phyloP scores from a whole-genome alignment of 2,329 filamentous ascomycete species.

The Epicoccum sorghinum region DNA sequence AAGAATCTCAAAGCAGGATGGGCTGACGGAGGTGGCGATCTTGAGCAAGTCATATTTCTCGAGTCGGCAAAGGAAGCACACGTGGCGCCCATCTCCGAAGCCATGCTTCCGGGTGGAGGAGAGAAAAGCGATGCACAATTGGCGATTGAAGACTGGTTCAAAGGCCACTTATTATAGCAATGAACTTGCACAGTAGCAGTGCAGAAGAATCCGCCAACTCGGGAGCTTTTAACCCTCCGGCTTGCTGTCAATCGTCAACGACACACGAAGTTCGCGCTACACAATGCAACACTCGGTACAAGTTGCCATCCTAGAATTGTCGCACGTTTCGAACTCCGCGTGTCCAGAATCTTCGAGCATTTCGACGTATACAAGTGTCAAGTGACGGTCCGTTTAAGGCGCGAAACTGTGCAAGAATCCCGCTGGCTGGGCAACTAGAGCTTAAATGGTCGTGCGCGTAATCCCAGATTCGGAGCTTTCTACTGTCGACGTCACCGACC shows the following conservation, averaged over 20 bases:
- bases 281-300: too few species aligned
- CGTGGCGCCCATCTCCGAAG: slow-evolving; percentile 26
- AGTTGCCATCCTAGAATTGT: too few species aligned
- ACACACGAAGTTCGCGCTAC: neutral
- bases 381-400: neutral
- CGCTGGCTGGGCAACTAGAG: neutral
- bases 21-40: slow-evolving; percentile 22
- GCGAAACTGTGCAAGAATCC: slow-evolving; percentile 2
- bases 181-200: slow-evolving; percentile 2
- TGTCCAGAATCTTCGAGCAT: too few species aligned
- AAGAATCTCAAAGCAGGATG: slow-evolving; percentile 21
- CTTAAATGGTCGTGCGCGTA: too few species aligned
- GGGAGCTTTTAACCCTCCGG: slow-evolving; percentile 10
- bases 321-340: too few species aligned
- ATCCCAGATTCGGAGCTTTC: neutral
- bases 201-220: neutral
- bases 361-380: neutral
- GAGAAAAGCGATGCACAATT: slow-evolving; percentile 15
- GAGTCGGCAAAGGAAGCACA: slow-evolving; percentile 24
- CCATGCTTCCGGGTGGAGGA: slow-evolving; percentile 15
- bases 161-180: slow-evolving; percentile 9
- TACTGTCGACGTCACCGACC: slow-evolving; percentile 10
- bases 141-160: slow-evolving; percentile 23
- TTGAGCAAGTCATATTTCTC: slow-evolving; percentile 13
- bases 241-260: neutral